These are phyloP conservation scores for Canavalia ensiformis DNA, from an alignment of 306 rosid species.

Conservation along the genomic window DNA sequence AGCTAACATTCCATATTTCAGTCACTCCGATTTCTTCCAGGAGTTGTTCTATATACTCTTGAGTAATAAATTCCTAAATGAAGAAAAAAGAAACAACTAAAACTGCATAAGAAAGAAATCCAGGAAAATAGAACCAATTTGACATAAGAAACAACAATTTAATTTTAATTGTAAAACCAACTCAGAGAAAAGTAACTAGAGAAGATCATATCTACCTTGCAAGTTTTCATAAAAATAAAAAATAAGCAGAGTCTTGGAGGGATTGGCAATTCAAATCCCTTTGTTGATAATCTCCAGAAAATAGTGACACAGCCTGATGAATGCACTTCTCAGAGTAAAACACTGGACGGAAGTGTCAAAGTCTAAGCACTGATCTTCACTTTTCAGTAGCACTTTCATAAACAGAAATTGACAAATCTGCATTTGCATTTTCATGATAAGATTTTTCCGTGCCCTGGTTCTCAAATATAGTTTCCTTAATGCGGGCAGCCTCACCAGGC, in stretches of 20 bases:
- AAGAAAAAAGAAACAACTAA: constrained; percentile 1
- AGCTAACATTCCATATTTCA: constrained; percentile 14
- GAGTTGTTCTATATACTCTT: not conserved
- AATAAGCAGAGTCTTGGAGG: constrained; percentile 23
- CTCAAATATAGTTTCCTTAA: constrained; percentile 57
- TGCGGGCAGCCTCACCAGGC: constrained; percentile 72
- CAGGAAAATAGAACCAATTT: constrained; percentile 18
- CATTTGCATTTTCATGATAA: constrained; percentile 48
- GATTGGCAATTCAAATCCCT: constrained; percentile 25
- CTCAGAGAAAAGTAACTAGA: not conserved
- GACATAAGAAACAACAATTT: not conserved
- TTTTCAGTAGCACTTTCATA: constrained; percentile 38
- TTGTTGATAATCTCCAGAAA: constrained; percentile 19
- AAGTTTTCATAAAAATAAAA: not conserved
- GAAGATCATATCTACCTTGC: constrained; percentile 33
- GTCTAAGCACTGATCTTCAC: not conserved
- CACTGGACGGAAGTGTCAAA: constrained; percentile 20
- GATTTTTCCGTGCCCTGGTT: constrained; percentile 46
- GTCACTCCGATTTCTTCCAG: not conserved
- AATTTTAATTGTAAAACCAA: constrained; percentile 17
- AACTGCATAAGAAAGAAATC: not conserved
- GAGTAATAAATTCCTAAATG: not conserved
- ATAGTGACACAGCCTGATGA: constrained; percentile 35
- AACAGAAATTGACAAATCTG: constrained; percentile 59
- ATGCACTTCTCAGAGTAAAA: constrained; percentile 39